Evolutionary conservation across 1,139 yeast species (phyloP), one percentile per base, ranked within the genome.

Genomic region (Starmera stellimalicola): DNA sequence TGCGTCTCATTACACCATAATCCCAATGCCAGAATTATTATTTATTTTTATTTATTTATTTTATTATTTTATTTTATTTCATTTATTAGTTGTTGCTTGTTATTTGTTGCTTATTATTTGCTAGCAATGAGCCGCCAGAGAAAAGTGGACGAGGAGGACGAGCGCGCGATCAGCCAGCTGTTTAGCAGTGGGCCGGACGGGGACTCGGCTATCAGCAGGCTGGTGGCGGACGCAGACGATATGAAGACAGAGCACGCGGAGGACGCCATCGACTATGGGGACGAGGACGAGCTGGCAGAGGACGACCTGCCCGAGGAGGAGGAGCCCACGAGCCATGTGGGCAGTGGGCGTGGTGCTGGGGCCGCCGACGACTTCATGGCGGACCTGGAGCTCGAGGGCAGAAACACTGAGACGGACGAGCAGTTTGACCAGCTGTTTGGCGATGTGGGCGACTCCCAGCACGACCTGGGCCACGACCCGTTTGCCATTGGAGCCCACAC

Each of bases 231-330:
- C 14, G 25, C 25, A 22, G 55, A 50, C 5, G 52, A 47, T 28
- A 42, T 44, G 49, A 38, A 42, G 22, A 63, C 74, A 35, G 55
- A 69, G 37, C 97, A 88, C 55, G 91, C 93, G 1, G 95, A 76
- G 5, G 91, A 88, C 54, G 97, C 98, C n/a, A 64, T 87, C 29
- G 97, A 91, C 57, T 91, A 83, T 53, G 96, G 85, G 50, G 95
- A 85, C 52, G 94, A 84, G 44, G 97, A 88, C 46, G 96, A 88
- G 54, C 64, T 91, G 37, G 97, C 97, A 0, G 97, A 87, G 31
- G 95, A 85, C 35, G 84, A 74, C 32, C 43, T 62, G 7, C 67
- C 70, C 1, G 67, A 60, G n/a, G 75, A 68, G 37, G 69, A 60
- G 20, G 51, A 44, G 14, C 19, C 46, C 1, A 20, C 30, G 17